Conservation (phyloP, 306 rosid genomes). For the Quercus parvula region DNA sequence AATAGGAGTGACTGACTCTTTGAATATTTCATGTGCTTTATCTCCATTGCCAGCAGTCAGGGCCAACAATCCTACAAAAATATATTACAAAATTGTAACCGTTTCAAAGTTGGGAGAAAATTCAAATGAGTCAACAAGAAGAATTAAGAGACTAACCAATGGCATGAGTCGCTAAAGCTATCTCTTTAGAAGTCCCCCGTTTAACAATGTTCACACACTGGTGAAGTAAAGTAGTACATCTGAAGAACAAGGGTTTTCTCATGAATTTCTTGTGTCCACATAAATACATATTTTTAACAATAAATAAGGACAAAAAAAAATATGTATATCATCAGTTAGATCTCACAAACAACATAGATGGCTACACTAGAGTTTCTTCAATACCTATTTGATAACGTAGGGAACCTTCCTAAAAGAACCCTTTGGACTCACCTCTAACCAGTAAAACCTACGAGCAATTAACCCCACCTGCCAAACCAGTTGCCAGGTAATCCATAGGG, state of each 20-base stretch:
- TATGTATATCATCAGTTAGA: neutral
- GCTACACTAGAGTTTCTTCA: neutral
- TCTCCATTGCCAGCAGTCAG: slow-evolving; percentile 79
- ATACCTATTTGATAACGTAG: too few relatives aligned
- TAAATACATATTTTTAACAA: neutral
- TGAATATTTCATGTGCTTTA: slow-evolving; percentile 72
- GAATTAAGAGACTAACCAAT: slow-evolving; percentile 49
- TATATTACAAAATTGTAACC: slow-evolving; percentile 4
- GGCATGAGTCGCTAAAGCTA: slow-evolving; percentile 73
- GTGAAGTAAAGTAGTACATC: slow-evolving; percentile 87
- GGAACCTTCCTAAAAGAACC: too few relatives aligned
- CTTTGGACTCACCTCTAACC: too few relatives aligned
- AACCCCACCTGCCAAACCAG: too few relatives aligned
- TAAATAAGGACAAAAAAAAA: neutral
- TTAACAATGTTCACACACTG: slow-evolving; percentile 76
- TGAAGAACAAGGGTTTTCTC: slow-evolving; percentile 18
- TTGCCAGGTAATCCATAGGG: too few relatives aligned
- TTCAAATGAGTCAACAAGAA: slow-evolving; percentile 11
- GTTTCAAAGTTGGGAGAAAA: neutral
- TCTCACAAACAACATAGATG: neutral
- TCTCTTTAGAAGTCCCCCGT: slow-evolving; percentile 74
- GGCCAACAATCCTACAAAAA: slow-evolving; percentile 63
- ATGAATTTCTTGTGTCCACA: neutral
- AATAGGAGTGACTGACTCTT: slow-evolving; percentile 51
- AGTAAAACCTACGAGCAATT: too few relatives aligned